Percentiles rank a stretch among this genome's conserved stretches.
Conservation (phyloP, 129 eudicot species). For the carrot (Daucus carota) region DH1_v3.0 NC_030381.2:5163501-5164000, state of each 20-base stretch:
- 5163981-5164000: too few species aligned
- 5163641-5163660: background rate
- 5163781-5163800: too few species aligned
- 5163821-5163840: too few species aligned
- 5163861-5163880: too few species aligned
- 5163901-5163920: conserved; percentile 35
- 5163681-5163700: background rate
- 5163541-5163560: conserved; percentile 36
- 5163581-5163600: conserved; percentile 57
- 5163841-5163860: too few species aligned
- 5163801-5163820: too few species aligned
- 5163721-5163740: background rate
- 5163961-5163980: too few species aligned
- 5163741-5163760: background rate
- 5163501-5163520: conserved; percentile 56
- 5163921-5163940: conserved; percentile 53
- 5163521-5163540: conserved; percentile 22
- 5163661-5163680: background rate
- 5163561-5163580: conserved; percentile 45
- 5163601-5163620: background rate
- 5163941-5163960: background rate
- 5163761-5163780: too few species aligned
- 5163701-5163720: background rate
- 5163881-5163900: background rate
- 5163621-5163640: background rate